phyloP scores from a whole-genome alignment of 352 stramenopile species.

The Globisporangium echinulatum region DNA sequence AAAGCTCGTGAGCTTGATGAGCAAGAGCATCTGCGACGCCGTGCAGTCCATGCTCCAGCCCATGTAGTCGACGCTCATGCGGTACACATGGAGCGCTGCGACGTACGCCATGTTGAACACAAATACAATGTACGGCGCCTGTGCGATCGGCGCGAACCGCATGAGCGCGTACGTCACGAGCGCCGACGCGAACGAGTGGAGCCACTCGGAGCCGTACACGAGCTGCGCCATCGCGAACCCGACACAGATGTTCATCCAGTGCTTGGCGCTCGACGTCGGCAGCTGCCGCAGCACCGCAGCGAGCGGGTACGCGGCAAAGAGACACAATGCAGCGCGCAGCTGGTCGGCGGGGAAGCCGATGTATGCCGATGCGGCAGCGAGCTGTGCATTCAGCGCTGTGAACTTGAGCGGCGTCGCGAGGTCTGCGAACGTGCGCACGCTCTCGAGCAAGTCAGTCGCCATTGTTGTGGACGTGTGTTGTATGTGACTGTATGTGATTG shows the following conservation, averaged over 20 bases:
- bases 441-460: slow-evolving; percentile 2
- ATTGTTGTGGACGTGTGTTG: neutral
- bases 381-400: slow-evolving; percentile 34
- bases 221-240: slow-evolving; percentile 94
- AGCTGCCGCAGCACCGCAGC: slow-evolving; percentile 85
- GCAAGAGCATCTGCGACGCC: slow-evolving; percentile 89
- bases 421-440: slow-evolving; percentile 18
- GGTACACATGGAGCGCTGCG: slow-evolving; percentile 90
- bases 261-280: slow-evolving; percentile 78
- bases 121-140: slow-evolving; percentile 85
- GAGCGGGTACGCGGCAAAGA: slow-evolving; percentile 92
- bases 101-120: slow-evolving; percentile 92
- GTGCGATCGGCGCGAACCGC: slow-evolving; percentile 32
- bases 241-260: slow-evolving; percentile 87
- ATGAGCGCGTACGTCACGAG: slow-evolving; percentile 86
- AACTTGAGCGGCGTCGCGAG: slow-evolving; percentile 49
- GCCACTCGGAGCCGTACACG: slow-evolving; percentile 88
- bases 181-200: slow-evolving; percentile 92
- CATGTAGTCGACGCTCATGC: slow-evolving; percentile 95
- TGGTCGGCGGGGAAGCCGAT: slow-evolving; percentile 52
- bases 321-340: slow-evolving; percentile 77
- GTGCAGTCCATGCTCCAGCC: slow-evolving; percentile 85
- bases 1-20: slow-evolving; percentile 97
- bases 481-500: too few relatives aligned
- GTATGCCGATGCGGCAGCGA: slow-evolving; percentile 23